These are phyloP conservation scores for Coccomyxa subellipsoidea DNA, from an alignment of 163 green algal species.

Conservation along the genomic window DNA sequence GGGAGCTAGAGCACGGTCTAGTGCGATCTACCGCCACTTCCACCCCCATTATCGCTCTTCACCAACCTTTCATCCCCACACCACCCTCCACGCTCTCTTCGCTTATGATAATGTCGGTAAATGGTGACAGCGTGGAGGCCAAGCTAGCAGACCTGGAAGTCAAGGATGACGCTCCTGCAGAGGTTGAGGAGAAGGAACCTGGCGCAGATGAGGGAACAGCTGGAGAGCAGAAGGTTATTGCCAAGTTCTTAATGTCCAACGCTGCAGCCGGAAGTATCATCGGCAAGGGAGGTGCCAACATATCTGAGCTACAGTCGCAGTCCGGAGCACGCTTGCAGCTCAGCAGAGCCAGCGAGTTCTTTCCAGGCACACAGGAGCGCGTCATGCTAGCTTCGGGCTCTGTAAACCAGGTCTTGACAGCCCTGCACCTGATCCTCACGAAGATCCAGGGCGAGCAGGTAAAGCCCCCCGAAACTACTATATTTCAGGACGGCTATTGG, in stretches of 20 bases:
- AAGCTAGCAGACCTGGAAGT: constrained; percentile 6
- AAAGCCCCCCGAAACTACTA: constrained; percentile 9
- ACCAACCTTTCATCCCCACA: background rate
- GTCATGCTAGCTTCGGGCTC: constrained; percentile 66
- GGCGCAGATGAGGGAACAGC: background rate
- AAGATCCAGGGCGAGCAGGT: constrained; percentile 58
- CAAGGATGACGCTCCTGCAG: background rate
- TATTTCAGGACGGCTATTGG: background rate
- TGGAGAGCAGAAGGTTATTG: constrained; percentile 31
- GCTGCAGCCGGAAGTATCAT: constrained; percentile 71
- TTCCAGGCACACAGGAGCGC: constrained; percentile 74
- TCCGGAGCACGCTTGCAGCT: constrained; percentile 61
- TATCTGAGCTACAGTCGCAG: constrained; percentile 64
- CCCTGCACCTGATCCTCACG: constrained; percentile 68
- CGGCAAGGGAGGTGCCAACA: constrained; percentile 66
- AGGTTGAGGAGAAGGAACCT: background rate
- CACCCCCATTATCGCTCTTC: background rate
- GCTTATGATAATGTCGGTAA: background rate
- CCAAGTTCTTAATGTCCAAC: constrained; percentile 72
- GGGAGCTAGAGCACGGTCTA: background rate
- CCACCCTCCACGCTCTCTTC: background rate
- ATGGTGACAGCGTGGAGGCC: constrained; percentile 8
- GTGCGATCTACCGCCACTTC: background rate
- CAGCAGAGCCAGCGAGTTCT: constrained; percentile 70
- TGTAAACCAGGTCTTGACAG: constrained; percentile 64